Percentiles rank a stretch among this genome's conserved stretches.
Conservation (phyloP, 305 asterid genomes). For the Andrographis paniculata region DNA sequence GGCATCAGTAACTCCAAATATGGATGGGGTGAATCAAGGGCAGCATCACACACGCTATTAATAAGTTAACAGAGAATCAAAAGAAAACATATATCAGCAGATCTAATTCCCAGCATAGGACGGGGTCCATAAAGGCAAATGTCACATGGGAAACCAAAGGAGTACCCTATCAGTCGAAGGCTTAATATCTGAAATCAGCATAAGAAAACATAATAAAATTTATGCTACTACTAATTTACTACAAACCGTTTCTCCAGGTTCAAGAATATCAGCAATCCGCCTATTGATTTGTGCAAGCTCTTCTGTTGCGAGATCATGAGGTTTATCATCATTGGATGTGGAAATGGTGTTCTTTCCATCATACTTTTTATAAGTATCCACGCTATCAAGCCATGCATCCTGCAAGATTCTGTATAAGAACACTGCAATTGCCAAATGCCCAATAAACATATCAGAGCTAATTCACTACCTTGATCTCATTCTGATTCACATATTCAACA, state of each 20-base stretch:
- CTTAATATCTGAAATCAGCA: background rate
- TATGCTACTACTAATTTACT: constrained; percentile 9
- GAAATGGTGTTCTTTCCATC: constrained; percentile 25
- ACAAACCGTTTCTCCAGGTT: constrained; percentile 74
- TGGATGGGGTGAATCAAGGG: too few relatives aligned
- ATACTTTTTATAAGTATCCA: constrained; percentile 41
- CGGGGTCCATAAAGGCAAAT: too few relatives aligned
- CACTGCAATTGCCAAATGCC: constrained; percentile 15
- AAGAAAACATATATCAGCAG: too few relatives aligned
- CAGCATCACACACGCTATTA: too few relatives aligned
- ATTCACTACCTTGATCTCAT: constrained; percentile 60
- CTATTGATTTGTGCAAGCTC: constrained; percentile 77
- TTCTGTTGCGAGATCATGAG: constrained; percentile 54
- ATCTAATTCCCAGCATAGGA: too few relatives aligned
- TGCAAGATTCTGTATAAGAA: constrained; percentile 22
- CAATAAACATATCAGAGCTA: constrained; percentile 14
- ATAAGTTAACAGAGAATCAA: too few relatives aligned
- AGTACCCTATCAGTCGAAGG: constrained; percentile 3
- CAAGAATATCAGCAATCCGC: constrained; percentile 80
- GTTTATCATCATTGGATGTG: constrained; percentile 34
- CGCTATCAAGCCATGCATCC: constrained; percentile 99
- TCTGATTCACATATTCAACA: constrained; percentile 56
- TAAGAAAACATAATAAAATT: background rate
- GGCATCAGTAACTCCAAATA: too few relatives aligned
- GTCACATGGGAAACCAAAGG: too few relatives aligned